These are phyloP conservation scores for Spizellomyces punctatus DNA, from an alignment of 192 early-diverging fungal genomes.

Conservation along the genomic window DNA sequence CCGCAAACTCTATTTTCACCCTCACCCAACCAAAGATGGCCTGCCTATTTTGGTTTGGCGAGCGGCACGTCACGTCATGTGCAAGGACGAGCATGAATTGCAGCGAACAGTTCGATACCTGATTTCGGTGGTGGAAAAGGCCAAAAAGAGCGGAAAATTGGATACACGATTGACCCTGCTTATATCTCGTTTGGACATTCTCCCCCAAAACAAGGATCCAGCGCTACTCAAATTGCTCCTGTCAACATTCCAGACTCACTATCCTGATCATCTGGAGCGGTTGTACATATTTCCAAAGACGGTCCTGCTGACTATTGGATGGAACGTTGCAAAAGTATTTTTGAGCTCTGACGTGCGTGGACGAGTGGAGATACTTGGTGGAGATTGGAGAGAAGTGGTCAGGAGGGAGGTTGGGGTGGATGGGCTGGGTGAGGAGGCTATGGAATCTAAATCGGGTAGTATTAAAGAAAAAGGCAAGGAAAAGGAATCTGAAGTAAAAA, in stretches of 20 bases:
- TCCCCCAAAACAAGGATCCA: conserved; percentile 29
- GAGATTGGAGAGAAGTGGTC: conserved; percentile 1
- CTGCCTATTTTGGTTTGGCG: conserved; percentile 19
- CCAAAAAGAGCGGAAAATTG: conserved; percentile 10
- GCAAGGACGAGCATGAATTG: not conserved
- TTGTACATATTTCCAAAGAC: conserved; percentile 37
- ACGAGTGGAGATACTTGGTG: conserved; percentile 17
- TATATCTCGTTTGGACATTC: conserved; percentile 32
- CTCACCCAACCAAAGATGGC: not conserved
- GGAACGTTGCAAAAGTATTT: conserved; percentile 37
- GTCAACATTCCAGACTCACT: conserved; percentile 23
- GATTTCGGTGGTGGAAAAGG: conserved; percentile 33
- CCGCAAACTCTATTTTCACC: conserved; percentile 24
- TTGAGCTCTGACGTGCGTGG: conserved; percentile 25
- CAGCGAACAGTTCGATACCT: conserved; percentile 28
- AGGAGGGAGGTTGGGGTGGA: conserved; percentile 2
- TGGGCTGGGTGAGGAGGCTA: not conserved
- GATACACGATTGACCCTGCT: conserved; percentile 22
- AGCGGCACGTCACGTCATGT: conserved; percentile 3
- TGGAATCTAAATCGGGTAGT: too few species aligned
- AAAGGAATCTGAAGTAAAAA: too few species aligned
- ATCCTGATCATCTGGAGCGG: conserved; percentile 29
- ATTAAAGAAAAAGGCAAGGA: too few species aligned
- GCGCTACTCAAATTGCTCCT: conserved; percentile 34
- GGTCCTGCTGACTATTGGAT: conserved; percentile 33